phyloP scores from a whole-genome alignment of 768 basidiomycete genomes.

The Lactifluus piperatus region DNA sequence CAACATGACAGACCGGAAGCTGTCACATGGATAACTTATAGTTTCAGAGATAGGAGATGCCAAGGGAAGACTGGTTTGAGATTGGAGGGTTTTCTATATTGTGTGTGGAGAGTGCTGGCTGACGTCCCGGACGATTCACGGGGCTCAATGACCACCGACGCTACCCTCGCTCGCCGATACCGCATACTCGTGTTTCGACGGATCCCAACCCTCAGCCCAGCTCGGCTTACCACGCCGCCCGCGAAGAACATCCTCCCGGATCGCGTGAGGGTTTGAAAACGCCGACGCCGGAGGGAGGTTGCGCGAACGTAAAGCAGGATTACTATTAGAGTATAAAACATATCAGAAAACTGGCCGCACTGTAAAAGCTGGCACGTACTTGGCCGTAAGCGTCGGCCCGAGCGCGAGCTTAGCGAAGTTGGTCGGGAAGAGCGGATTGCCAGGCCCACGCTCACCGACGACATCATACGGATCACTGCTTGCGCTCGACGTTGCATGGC shows the following conservation, averaged over 20 bases:
- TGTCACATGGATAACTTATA: too few relatives aligned
- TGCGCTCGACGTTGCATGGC: constrained; percentile 14
- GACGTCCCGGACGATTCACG: too few relatives aligned
- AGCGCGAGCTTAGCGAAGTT: constrained; percentile 63
- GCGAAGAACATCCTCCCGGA: constrained; percentile 19
- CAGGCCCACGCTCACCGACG: constrained; percentile 57
- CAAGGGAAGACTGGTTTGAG: too few relatives aligned
- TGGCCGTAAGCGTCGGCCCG: constrained; percentile 55
- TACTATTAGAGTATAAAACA: constrained; percentile 1
- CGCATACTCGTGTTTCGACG: constrained; percentile 36
- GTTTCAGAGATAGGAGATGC: too few relatives aligned
- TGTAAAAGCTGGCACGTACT: constrained; percentile 29
- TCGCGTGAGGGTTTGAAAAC: constrained; percentile 23
- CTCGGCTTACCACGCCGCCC: constrained; percentile 23
- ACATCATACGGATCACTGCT: constrained; percentile 35
- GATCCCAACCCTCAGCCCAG: constrained; percentile 37
- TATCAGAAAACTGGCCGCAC: background rate
- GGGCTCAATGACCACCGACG: constrained; percentile 4
- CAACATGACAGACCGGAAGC: too few relatives aligned
- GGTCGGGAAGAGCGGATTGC: constrained; percentile 74
- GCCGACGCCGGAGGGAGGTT: constrained; percentile 25
- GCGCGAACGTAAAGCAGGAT: constrained; percentile 25
- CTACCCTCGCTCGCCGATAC: constrained; percentile 34
- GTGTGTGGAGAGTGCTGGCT: too few relatives aligned
- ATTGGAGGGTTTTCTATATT: too few relatives aligned